Evolutionary conservation across 441 rosid species (phyloP).

Genomic region (Erodium moschatum): DNA sequence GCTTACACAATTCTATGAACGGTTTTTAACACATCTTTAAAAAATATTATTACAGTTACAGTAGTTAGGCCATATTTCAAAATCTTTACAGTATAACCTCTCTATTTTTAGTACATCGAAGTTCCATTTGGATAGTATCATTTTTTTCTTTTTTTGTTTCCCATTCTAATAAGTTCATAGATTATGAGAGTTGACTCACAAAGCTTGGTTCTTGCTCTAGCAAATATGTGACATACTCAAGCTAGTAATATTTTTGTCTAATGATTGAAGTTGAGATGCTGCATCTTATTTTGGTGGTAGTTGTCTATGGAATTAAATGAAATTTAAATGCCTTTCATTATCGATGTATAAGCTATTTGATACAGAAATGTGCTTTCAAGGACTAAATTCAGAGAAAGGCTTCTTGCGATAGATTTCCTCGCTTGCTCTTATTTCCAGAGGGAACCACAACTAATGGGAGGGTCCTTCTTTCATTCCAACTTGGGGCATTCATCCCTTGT

Average conservation of each 20-base stretch:
- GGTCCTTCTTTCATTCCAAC: slow-evolving; percentile 79
- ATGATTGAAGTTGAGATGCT: not conserved
- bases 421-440: slow-evolving; percentile 86
- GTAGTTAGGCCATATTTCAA: not conserved
- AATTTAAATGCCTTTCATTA: slow-evolving; percentile 37
- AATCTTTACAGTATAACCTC: not conserved
- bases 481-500: slow-evolving; percentile 89
- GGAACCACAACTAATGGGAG: slow-evolving; percentile 93
- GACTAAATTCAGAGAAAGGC: slow-evolving; percentile 98
- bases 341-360: slow-evolving; percentile 72
- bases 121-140: not conserved
- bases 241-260: not conserved
- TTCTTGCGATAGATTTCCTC: slow-evolving; percentile 65
- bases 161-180: too few relatives aligned
- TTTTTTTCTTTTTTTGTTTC: not conserved
- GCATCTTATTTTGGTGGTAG: not conserved
- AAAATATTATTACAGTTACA: not conserved
- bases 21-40: not conserved
- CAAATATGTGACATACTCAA: not conserved
- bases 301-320: slow-evolving; percentile 16
- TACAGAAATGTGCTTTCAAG: slow-evolving; percentile 89
- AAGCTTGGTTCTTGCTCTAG: not conserved
- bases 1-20: not conserved
- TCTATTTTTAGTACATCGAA: not conserved
- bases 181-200: not conserved